phyloP scores from a whole-genome alignment of 2,329 filamentous ascomycete species.

The Cladophialophora psammophila region DNA sequence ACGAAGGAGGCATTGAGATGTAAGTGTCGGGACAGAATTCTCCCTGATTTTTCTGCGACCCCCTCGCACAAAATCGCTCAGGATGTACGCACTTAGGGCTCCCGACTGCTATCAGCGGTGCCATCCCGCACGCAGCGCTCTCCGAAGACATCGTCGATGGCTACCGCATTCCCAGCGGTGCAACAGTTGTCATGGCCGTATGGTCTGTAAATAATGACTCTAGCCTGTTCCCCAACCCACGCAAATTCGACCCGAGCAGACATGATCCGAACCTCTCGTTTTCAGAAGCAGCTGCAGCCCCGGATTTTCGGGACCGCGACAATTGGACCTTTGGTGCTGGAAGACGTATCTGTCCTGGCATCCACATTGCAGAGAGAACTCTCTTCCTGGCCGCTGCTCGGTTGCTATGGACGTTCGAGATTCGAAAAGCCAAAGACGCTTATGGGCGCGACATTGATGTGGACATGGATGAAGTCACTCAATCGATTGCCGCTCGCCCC shows the following conservation, averaged over 20 bases:
- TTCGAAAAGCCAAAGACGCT: slow-evolving; percentile 14
- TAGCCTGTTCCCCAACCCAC: slow-evolving; percentile 41
- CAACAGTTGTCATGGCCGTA: slow-evolving; percentile 35
- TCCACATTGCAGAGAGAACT: slow-evolving; percentile 60
- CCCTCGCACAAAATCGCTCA: neutral
- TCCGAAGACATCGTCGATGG: slow-evolving; percentile 35
- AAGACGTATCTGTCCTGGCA: slow-evolving; percentile 55
- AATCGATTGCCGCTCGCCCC: slow-evolving; percentile 47
- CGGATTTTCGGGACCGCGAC: slow-evolving; percentile 34
- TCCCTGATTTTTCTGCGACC: no score
- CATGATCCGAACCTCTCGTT: slow-evolving; percentile 43
- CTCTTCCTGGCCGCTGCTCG: slow-evolving; percentile 57
- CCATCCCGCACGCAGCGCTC: slow-evolving; percentile 35
- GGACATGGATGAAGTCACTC: slow-evolving; percentile 50
- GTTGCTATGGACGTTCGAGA: slow-evolving; percentile 58
- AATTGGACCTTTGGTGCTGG: slow-evolving; percentile 49
- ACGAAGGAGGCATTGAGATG: slow-evolving; percentile 65
- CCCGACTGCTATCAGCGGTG: slow-evolving; percentile 44
- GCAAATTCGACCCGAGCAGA: slow-evolving; percentile 43
- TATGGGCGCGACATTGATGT: slow-evolving; percentile 47
- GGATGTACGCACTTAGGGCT: slow-evolving; percentile 43
- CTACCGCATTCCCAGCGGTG: slow-evolving; percentile 36
- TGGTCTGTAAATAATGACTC: slow-evolving; percentile 43
- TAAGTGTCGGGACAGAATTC: neutral
- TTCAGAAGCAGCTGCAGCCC: slow-evolving; percentile 41